Evolutionary conservation across 495 filamentous ascomycete genomes (phyloP).

Genomic region (Neurospora discreta): DNA sequence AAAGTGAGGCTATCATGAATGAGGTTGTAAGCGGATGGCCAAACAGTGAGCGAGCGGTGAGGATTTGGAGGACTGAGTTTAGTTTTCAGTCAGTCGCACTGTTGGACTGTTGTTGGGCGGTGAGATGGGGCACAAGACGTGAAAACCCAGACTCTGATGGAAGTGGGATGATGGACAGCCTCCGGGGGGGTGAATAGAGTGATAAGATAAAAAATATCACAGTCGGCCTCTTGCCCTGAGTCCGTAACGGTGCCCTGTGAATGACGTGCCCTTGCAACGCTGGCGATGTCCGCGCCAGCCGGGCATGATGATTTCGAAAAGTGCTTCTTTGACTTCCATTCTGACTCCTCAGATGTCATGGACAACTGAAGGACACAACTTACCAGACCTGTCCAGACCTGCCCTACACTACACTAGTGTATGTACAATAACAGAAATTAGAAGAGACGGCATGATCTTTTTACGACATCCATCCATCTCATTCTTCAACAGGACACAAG

Average conservation of each 20-base stretch:
- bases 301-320: too few relatives aligned
- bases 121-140: neutral
- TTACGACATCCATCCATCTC: neutral
- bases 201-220: too few relatives aligned
- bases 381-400: neutral
- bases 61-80: neutral
- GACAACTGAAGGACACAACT: neutral
- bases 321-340: neutral
- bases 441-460: too few relatives aligned
- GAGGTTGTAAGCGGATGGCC: neutral
- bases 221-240: neutral
- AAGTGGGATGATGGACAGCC: neutral
- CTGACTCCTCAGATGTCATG: neutral
- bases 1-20: neutral
- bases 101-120: neutral
- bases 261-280: neutral
- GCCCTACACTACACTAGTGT: neutral
- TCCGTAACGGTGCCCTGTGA: neutral
- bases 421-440: neutral
- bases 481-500: neutral
- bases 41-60: neutral
- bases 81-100: neutral
- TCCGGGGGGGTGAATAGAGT: neutral
- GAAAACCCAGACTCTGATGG: neutral
- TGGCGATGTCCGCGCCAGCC: neutral